Base-by-base conservation (phyloP, 345 rosid species). In the Salix udensis region DNA sequence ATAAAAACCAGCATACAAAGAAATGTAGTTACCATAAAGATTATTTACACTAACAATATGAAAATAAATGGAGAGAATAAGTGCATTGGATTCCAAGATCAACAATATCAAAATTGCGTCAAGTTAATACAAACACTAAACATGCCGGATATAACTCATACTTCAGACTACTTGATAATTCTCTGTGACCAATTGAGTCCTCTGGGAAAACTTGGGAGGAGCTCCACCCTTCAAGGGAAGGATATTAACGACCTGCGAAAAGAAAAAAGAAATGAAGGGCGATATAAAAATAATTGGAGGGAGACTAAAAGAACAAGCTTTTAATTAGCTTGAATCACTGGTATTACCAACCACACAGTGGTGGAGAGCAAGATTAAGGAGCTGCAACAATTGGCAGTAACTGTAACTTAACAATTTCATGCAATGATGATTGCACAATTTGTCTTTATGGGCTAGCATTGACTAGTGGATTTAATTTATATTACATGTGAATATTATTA, bases 181-280 rank as follows among this genome's bases (percentile, higher is more conserved):
- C 79, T 96, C 97, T 15, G 98, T 81, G 60, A 90, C 76, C 84
- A 96, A 80, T 67, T 82, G 92, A 21, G 92, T 89, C 86, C 97
- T 89, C 82, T 94, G 98, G 62, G 91, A 82, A 79, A 89, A 92
- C 90, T 82, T 92, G 5, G 98, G 97, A 30, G 94, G 80, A 40
- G 87, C 69, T 87, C 97, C 88, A n/a, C 89, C 92, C 85, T 77
- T 86, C 67, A 92, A 80, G 46, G 97, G 97, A 66, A 92, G 82
- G 80, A 94, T 72, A 71, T 89, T 91, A n/a, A 66, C 83, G 58
- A 88, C 97, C 98, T 94, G 89, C 81, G 37, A 74, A 61, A 46
- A 10, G 31, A 40, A 71, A 36, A 1, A 11, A 18, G 60, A 24
- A 12, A 4, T 55, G 39, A 40, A 4, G 12, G 21, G 2, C 15